Evolutionary conservation across 805 yeast genomes (phyloP), one percentile per base, ranked within the genome.

Genomic region (Metschnikowia chrysomelidarum): DNA sequence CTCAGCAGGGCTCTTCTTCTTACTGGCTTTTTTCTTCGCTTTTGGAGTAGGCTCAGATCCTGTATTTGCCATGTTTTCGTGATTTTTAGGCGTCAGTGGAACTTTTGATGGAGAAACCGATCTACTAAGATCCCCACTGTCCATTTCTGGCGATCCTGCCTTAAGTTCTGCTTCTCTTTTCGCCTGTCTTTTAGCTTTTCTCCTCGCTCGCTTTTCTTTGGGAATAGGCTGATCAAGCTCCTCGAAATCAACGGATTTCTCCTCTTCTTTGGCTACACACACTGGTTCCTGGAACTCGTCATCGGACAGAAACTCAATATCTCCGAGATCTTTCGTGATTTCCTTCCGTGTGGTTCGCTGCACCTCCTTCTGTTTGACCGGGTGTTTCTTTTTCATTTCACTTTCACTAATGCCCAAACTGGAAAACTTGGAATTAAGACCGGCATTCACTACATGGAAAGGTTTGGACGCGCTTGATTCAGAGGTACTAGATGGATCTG

Each of bases 301-400:
- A 29, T 55, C 61, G 35, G 58, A 47, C 26, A 60, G 54, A 33
- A 60, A 50, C 2, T 47, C 32, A 5, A 59, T 47, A 7, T 48
- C 60, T 16, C 44, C 47, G 22, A 61, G 48, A 41, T 59, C 66
- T 16, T 44, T 43, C 11, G 59, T 57, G 21, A 60, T 51, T 30
- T 59, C 65, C 19, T 40, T 49, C 7, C 51, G 28, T 1, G 47
- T 23, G 12, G 53, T 38, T 22, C 41, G 40, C 17, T 22, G 32
- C 13, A 24, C 21, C 24, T 34, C 32, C 17, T 23, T 34, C 7
- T n/a, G n/a, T n/a, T n/a, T n/a, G n/a, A n/a, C n/a, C n/a, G n/a
- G n/a, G n/a, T n/a, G n/a, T n/a, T n/a, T n/a, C n/a, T n/a, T n/a
- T n/a, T n/a, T n/a, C n/a, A n/a, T n/a, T n/a, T n/a, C n/a, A n/a